Evolutionary conservation across 225 moss, liverwort and hornwort genomes (phyloP), one percentile per base, ranked within the genome.

Genomic region (Polytrichum formosum): DNA sequence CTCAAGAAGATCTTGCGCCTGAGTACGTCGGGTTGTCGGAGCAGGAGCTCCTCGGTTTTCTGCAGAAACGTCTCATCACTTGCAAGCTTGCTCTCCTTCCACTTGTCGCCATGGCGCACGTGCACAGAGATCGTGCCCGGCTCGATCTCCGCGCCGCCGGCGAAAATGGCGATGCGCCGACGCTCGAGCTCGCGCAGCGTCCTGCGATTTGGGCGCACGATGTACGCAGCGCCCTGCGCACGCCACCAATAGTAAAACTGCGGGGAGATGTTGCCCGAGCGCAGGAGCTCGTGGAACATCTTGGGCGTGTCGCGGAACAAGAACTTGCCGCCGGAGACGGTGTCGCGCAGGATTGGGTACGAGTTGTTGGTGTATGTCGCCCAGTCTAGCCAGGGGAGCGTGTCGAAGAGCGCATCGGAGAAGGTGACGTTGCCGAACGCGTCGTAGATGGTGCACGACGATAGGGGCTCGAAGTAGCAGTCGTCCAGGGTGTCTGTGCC

Each of bases 401-500:
- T 71, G 78, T 78, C 78, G 31, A 85, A 26, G 62, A 81, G 81
- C 70, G 81, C 81, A 0, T 81, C 72, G 61, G 78, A 73, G 0
- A 81, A 75, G 17, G 73, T 75, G 20, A 31, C 66, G 31, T 78
- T 76, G 18, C 85, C 85, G 18, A 81, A 85, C 1, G 78, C 85
- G 17, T 85, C 79, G 4, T 60, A 25, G n/a, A 78, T 61, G 6
- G 82, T 76, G 72, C 85, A 85, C 8, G 63, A 74, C 1, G 85
- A 82, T 23, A 85, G 54, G 0, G 82, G 79, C 64, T 85, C 79
- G 4, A 85, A 82, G 79, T 85, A 85, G 58, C 85, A 85, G 2
- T 73, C 82, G 31, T 85, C 85, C 17, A 85, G 20, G 0, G 85
- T 7, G 18, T 61, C 78, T 6, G 74, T 72, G 27, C 74, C 46